Conservation (phyloP, 78 protist genomes). For the Monosiga brevicollis region DNA sequence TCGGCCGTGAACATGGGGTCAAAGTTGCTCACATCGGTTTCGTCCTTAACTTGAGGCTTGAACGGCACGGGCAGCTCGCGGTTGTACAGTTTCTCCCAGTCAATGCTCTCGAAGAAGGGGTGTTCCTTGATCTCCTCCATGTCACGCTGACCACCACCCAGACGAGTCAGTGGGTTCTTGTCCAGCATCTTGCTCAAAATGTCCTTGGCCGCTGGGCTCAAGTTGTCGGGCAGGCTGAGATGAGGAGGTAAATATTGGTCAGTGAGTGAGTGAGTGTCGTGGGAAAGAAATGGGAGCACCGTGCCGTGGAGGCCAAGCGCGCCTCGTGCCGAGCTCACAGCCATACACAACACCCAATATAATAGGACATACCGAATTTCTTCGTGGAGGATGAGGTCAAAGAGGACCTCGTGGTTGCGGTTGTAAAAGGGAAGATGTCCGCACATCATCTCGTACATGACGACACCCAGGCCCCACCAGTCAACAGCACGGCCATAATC, state of each 20-base stretch:
- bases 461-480: constrained; percentile 63
- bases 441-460: constrained; percentile 68
- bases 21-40: constrained; percentile 1
- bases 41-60: neutral
- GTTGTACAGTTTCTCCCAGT: constrained; percentile 16
- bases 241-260: too few species aligned
- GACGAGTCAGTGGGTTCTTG: constrained; percentile 17
- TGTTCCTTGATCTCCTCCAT: constrained; percentile 32
- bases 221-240: neutral
- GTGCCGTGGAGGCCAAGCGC: too few species aligned
- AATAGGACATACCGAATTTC: neutral
- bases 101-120: constrained; percentile 45
- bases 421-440: constrained; percentile 70
- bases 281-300: too few species aligned
- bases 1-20: constrained; percentile 9
- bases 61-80: neutral
- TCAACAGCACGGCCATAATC: constrained; percentile 51
- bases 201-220: constrained; percentile 5
- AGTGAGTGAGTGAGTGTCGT: too few species aligned
- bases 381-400: constrained; percentile 30
- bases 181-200: constrained; percentile 28
- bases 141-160: constrained; percentile 27
- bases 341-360: neutral
- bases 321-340: neutral
- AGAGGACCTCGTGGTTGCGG: constrained; percentile 38